Conservation (phyloP, 2,329 filamentous ascomycete species). For the Colletotrichum karsti region DNA sequence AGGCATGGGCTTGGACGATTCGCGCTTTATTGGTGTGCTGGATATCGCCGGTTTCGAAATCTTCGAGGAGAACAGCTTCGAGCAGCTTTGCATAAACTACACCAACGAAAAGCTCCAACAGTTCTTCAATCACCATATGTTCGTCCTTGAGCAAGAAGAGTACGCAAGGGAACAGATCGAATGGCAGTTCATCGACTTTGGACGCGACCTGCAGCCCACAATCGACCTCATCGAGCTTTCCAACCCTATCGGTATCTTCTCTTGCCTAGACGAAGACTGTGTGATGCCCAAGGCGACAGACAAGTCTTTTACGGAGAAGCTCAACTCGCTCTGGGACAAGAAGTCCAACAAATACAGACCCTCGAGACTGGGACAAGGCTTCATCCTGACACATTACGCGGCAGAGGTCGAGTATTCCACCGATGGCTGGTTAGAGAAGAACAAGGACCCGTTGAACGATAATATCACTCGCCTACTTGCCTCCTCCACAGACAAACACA, state of each 20-base stretch:
- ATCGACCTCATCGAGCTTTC: constrained; percentile 96
- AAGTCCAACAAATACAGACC: constrained; percentile 94
- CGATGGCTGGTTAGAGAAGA: constrained; percentile 96
- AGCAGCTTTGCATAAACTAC: constrained; percentile 99
- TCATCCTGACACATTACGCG: constrained; percentile 96
- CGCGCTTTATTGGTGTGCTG: constrained; percentile 94
- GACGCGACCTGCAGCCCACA: constrained; percentile 94
- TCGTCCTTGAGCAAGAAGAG: constrained; percentile 97
- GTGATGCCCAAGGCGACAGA: constrained; percentile 99
- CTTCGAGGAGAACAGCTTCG: constrained; percentile 97
- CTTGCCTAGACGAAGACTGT: constrained; percentile 95
- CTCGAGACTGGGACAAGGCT: constrained; percentile 88
- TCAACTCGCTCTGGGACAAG: constrained; percentile 96
- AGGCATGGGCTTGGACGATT: constrained; percentile 81
- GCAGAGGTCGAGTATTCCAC: constrained; percentile 98
- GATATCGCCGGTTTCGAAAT: constrained; percentile 99
- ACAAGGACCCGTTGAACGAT: constrained; percentile 98
- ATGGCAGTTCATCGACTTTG: constrained; percentile 99
- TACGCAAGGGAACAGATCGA: constrained; percentile 98
- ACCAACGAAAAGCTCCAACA: constrained; percentile 99
- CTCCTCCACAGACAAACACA: constrained; percentile 81
- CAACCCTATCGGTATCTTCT: constrained; percentile 98
- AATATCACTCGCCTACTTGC: constrained; percentile 92
- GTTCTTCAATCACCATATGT: constrained; percentile 99
- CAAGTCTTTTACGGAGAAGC: constrained; percentile 94